A percentile compares a stretch with the other conserved stretches of the same genome.
phyloP scores from a whole-genome alignment of 2,329 filamentous ascomycete genomes.

The Fusarium hainanense region DNA sequence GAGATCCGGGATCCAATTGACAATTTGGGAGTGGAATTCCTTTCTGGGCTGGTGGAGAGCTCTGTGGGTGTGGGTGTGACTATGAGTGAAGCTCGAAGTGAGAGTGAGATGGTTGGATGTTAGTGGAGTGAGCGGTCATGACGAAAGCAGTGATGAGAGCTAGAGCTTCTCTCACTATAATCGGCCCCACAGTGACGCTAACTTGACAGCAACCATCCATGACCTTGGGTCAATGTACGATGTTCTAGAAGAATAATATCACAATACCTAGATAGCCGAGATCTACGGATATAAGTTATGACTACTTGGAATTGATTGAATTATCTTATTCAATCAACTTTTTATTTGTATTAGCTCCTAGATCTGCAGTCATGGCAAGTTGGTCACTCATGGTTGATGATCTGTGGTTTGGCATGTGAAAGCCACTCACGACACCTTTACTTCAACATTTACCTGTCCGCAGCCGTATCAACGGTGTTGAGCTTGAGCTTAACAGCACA shows the following conservation, averaged over 20 bases:
- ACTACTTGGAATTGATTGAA: not conserved
- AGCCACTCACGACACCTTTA: not conserved
- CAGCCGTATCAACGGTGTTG: not conserved
- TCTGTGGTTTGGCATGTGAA: conserved; percentile 15
- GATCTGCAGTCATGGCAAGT: not conserved
- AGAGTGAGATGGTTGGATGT: not conserved
- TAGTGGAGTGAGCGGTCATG: conserved; percentile 9
- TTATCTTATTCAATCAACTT: not conserved
- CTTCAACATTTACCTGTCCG: not conserved
- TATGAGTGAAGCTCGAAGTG: not conserved
- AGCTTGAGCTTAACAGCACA: not conserved
- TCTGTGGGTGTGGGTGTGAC: not conserved
- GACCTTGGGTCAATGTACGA: not conserved
- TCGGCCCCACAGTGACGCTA: conserved; percentile 31
- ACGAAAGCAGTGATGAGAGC: conserved; percentile 22
- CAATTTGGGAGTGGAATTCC: too few relatives aligned
- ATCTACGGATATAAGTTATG: not conserved
- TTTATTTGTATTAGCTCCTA: not conserved
- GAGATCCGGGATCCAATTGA: not conserved
- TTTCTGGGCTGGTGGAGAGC: not conserved
- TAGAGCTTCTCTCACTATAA: not conserved
- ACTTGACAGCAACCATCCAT: conserved; percentile 20
- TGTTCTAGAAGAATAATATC: not conserved
- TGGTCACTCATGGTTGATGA: not conserved
- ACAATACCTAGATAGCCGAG: not conserved